These are phyloP conservation scores for Schizosaccharomyces versatilis DNA, from an alignment of 1,139 yeast genomes.

Conservation along the genomic window DNA sequence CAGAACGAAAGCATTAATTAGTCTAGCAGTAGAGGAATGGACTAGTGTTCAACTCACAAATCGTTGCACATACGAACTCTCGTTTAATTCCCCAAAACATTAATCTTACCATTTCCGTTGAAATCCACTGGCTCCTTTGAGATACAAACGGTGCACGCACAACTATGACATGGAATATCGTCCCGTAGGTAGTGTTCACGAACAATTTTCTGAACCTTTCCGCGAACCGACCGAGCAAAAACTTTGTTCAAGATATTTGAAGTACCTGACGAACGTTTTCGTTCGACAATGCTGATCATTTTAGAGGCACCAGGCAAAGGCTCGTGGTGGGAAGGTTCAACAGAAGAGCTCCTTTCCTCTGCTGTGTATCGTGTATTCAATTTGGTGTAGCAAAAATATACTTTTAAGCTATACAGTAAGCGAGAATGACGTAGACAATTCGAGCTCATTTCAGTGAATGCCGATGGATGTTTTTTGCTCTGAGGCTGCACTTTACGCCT, in stretches of 20 bases:
- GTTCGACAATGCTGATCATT: background rate
- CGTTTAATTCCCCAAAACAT: background rate
- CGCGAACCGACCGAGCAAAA: conserved; percentile 65
- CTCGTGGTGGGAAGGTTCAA: too few species aligned
- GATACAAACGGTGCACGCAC: background rate
- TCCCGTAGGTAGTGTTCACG: conserved; percentile 81
- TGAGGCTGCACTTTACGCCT: too few species aligned
- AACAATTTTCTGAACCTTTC: conserved; percentile 64
- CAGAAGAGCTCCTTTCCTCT: too few species aligned
- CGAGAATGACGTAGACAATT: too few species aligned
- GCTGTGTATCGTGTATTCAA: too few species aligned
- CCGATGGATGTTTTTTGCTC: too few species aligned
- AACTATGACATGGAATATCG: conserved; percentile 63
- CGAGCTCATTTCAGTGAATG: too few species aligned
- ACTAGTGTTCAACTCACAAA: background rate
- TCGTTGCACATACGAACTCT: background rate
- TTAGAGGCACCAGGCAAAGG: too few species aligned
- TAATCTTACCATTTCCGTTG: background rate
- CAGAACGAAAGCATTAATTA: background rate
- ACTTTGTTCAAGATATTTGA: conserved; percentile 29
- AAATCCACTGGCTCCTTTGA: background rate
- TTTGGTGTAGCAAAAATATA: too few species aligned
- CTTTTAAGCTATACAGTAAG: too few species aligned
- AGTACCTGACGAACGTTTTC: background rate
- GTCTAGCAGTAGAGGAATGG: background rate